Percentiles rank a stretch among this genome's conserved stretches.
phyloP scores from a whole-genome alignment of 306 rosid genomes.

The Alnus glutinosa region DNA sequence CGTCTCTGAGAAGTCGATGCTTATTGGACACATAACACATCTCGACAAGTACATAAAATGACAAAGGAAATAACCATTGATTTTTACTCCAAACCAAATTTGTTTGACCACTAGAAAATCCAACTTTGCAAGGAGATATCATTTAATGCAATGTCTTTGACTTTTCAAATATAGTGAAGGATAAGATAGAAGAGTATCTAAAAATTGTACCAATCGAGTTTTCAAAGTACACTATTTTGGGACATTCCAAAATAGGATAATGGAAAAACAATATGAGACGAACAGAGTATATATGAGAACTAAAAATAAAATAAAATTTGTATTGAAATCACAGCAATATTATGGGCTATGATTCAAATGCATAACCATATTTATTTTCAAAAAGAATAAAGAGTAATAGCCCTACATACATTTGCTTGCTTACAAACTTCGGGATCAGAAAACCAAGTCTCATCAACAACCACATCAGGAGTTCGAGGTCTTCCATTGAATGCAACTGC shows the following conservation, averaged over 20 bases:
- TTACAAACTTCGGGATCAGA: conserved; percentile 37
- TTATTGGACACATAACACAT: neutral
- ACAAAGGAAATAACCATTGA: neutral
- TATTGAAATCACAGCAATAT: neutral
- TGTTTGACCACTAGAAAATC: neutral
- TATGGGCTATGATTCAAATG: neutral
- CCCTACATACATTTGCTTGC: conserved; percentile 39
- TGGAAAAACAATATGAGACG: neutral
- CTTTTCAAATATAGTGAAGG: neutral
- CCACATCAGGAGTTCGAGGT: conserved; percentile 41
- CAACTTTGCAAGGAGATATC: neutral
- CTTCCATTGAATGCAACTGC: conserved; percentile 40
- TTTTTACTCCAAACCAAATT: neutral
- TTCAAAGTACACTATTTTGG: neutral
- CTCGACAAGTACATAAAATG: neutral
- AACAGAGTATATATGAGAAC: neutral
- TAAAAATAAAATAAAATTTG: neutral
- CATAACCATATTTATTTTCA: neutral
- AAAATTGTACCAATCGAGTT: neutral
- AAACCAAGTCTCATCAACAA: conserved; percentile 61
- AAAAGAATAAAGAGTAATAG: neutral
- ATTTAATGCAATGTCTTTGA: neutral
- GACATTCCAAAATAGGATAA: neutral
- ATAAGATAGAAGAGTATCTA: neutral
- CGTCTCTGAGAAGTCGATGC: neutral